Conservation (phyloP, 306 rosid genomes). For the Neltuma alba region DNA sequence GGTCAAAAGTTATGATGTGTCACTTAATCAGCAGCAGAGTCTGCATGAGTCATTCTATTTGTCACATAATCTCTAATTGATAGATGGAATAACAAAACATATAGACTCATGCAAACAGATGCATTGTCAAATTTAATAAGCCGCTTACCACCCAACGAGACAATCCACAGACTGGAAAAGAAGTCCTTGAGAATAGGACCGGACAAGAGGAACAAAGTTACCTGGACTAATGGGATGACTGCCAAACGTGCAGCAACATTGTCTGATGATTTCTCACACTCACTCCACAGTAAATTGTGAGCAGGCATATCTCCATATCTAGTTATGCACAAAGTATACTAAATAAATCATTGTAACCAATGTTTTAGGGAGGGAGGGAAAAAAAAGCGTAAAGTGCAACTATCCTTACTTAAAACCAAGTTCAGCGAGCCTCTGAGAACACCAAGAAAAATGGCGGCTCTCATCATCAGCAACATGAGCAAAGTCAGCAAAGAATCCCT, state of each 20-base stretch:
- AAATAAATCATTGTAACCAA: conserved; percentile 41
- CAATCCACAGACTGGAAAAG: not conserved
- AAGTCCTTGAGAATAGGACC: not conserved
- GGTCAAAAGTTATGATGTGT: not conserved
- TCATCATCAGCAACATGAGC: conserved; percentile 97
- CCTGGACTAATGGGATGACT: conserved; percentile 90
- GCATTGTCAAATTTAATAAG: conserved; percentile 9
- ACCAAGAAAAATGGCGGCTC: conserved; percentile 94
- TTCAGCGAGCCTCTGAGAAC: conserved; percentile 95
- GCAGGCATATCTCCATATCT: conserved; percentile 99
- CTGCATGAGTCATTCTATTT: not conserved
- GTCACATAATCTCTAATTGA: not conserved
- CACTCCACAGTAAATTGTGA: conserved; percentile 93
- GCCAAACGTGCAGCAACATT: conserved; percentile 95
- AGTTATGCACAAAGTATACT: conserved; percentile 24
- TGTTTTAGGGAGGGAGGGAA: not conserved
- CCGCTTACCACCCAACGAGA: conserved; percentile 3
- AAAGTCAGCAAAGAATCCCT: conserved; percentile 89
- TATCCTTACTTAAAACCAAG: conserved; percentile 86
- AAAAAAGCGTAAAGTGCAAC: conserved; percentile 15
- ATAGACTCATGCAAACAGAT: not conserved
- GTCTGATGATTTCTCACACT: conserved; percentile 91
- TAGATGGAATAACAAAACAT: not conserved
- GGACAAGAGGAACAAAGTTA: conserved; percentile 17
- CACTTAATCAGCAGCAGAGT: not conserved